Base-by-base conservation (phyloP, 2,329 filamentous ascomycete genomes). In the Colletotrichum kahawae region DNA sequence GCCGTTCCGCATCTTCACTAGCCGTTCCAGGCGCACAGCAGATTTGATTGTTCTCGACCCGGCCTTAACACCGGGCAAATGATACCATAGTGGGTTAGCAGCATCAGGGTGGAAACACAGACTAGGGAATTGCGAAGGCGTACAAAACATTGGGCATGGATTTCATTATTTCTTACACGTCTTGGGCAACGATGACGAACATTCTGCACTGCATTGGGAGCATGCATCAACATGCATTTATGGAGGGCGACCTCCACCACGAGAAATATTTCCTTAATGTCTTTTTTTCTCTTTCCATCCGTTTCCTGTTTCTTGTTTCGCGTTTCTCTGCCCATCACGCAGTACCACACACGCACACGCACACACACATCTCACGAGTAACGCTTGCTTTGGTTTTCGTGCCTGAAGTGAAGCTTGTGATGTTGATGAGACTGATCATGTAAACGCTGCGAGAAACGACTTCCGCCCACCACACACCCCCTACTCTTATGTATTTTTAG, bases 31-130 rank as follows among this genome's bases (percentile, higher is more conserved):
- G 56, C 33, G 24, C 68, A 69, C 48, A 27, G 56, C 56, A 74
- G 33, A 65, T 75, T 72, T 69, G 51, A 67, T 75, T 59, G 54
- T 62, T 67, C 62, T 62, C 34, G 74, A 62, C 64, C 74, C 65
- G 70, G 74, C 64, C 31, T 59, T 62, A 69, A 69, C 70, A 76
- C 74, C 70, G 48, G 74, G 70, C 64, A 65, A 48, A 69, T 74
- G 64, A 76, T 76, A 76, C 70, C 65, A 74, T 36, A 60, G 64
- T 74, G 48, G 70, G 62, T 69, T 70, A 76, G 70, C 29, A 65
- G 74, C 67, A 69, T 69, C 43, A 54, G 36, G 43, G 56, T 51
- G 70, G 70, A 65, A 59, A 14, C 24, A 33, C 33, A 33, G 56
- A 70, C 18, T 9, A 18, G 14, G 36, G 63, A 13, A 43, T 59